Evolutionary conservation across 75 land plant species (phyloP), one percentile per base, ranked within the genome.

Genomic region (Gnetum montanum): DNA sequence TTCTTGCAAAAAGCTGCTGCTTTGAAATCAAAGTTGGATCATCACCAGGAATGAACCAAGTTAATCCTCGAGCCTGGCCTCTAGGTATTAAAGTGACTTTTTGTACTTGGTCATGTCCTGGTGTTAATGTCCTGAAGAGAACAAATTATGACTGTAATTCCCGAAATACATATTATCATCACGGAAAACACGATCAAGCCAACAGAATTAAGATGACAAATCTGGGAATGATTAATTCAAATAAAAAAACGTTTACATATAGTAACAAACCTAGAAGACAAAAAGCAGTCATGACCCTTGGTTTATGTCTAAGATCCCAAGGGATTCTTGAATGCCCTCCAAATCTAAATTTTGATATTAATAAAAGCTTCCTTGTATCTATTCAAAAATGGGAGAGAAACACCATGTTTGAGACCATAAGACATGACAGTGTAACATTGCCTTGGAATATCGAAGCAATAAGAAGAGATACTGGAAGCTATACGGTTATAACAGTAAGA

Each of bases 31-130:
- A 60, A 16, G 96, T 84, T 23, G 98, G 96, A 46, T 93, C 98
- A 41, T 93, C 98, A 3, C 78, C 66, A 34, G 98, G 98, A 52
- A 93, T 93, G 63, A 93, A 93, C 98, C 98, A 93, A 6, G 98
- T 93, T 22, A 93, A 80, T 31, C 98, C 98, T 2, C 96, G 70
- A 1, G 98, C 98, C 60, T 93, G 98, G 36, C 98, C 98, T 44
- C 98, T 79, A 20, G 98, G 98, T 19, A 93, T 51, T 10, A 93
- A 63, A 10, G 95, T 93, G 30, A 93, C 96, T 61, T 93, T 93
- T 52, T 93, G 98, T 46, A 93, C 98, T 1, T 90, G 59, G 70
- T 93, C 98, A 59, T 93, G 98, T 34, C 98, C 98, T 36, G 96
- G 90, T 50, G 98, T 89, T 65, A 89, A 75, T 19, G 98, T 93